Evolutionary conservation across 176 grass and related monocot genomes (phyloP), one percentile per base, ranked within the genome.

Genomic region (Avena eriantha): DNA sequence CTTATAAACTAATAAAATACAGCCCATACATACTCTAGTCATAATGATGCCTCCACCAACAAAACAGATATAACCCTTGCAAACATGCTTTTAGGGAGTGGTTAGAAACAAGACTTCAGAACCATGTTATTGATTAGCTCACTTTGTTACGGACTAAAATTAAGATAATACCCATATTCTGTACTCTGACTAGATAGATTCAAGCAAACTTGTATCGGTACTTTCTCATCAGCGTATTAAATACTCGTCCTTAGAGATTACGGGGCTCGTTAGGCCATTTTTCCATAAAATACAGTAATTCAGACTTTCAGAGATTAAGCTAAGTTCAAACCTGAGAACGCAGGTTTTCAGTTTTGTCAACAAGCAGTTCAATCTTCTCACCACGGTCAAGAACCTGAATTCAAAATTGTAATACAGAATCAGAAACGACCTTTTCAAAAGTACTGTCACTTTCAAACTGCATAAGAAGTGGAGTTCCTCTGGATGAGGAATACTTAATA

Each of bases 321-420:
- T 15, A 80, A 67, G 73, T 58, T 64, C 69, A 45, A 26, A 97
- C 95, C 95, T 97, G 95, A 73, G 90, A 97, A 64, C 90, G 90
- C 69, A 97, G 90, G 43, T 97, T 95, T 77, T 95, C 95, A 57
- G 95, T 97, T 81, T 97, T 97, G 89, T 95, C 95, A 82, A 97
- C 95, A 21, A 97, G 95, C 26, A 93, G 49, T 54, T 97, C 95
- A 76, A 97, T 95, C 90, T 95, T 95, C 90, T 97, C 95, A 15
- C 95, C 95, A 75, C 95, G 90, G 48, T 95, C 95, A 89, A 97
- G 92, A 90, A 97, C 95, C 95, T 97, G 76, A 61, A 41, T 76
- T 51, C 36, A 67, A 66, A 80, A 79, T 49, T 31, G 71, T 73
- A 79, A 36, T 21, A 43, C 3, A 22, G 29, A 85, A 60, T 86